phyloP scores from a whole-genome alignment of 2,329 filamentous ascomycete genomes.

The Paraconiothyrium brasiliense region DNA sequence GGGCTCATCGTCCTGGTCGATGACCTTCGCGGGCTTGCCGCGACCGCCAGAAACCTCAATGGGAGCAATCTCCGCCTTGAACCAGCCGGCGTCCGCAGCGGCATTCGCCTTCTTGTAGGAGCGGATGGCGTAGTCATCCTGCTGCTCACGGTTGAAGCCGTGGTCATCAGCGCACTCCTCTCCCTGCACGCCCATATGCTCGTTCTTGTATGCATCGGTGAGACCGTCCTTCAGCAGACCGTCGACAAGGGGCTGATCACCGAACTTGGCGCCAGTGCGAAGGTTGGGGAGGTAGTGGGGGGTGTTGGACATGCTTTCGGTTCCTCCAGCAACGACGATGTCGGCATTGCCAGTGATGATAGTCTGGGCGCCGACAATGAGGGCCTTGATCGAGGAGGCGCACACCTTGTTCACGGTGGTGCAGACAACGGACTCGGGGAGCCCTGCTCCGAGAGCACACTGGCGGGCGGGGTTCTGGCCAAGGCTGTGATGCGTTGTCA shows the following conservation, averaged over 20 bases:
- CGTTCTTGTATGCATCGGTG: slow-evolving; percentile 92
- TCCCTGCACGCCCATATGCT: slow-evolving; percentile 93
- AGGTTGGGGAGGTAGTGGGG: slow-evolving; percentile 94
- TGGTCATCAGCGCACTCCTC: slow-evolving; percentile 93
- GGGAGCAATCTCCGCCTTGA: slow-evolving; percentile 86
- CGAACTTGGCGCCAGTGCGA: slow-evolving; percentile 91
- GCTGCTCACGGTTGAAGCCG: slow-evolving; percentile 80
- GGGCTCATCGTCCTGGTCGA: slow-evolving; percentile 92
- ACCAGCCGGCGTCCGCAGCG: slow-evolving; percentile 81
- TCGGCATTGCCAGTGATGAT: slow-evolving; percentile 96
- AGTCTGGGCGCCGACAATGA: slow-evolving; percentile 93
- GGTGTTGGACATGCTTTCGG: slow-evolving; percentile 98
- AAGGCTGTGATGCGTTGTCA: slow-evolving; percentile 66
- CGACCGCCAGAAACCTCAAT: slow-evolving; percentile 87
- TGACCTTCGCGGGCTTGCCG: slow-evolving; percentile 83
- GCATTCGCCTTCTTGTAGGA: slow-evolving; percentile 94
- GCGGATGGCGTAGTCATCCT: slow-evolving; percentile 95
- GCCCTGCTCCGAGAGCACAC: slow-evolving; percentile 88
- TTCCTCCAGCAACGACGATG: slow-evolving; percentile 90
- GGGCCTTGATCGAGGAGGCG: slow-evolving; percentile 92
- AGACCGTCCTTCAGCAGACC: slow-evolving; percentile 94
- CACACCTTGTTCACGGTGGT: slow-evolving; percentile 99
- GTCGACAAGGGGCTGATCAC: slow-evolving; percentile 87
- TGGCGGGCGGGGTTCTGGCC: slow-evolving; percentile 97
- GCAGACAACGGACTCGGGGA: slow-evolving; percentile 79